Evolutionary conservation across 306 rosid genomes (phyloP), one percentile per base, ranked within the genome.

Genomic region (Cyamopsis tetragonoloba): DNA sequence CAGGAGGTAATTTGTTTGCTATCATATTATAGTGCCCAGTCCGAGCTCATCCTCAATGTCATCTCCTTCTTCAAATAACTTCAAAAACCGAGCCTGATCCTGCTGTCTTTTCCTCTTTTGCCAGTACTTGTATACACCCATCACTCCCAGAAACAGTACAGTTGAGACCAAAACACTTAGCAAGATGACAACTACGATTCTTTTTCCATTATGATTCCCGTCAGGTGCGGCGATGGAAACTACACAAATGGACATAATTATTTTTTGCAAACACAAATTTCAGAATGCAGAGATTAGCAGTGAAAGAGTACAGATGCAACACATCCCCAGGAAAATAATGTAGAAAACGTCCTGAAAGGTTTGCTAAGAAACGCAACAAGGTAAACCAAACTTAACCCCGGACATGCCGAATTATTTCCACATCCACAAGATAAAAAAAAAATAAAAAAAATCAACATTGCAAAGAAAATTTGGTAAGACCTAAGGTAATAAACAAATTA

Each of bases 1-100:
- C 84, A 79, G 31, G 50, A 47, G 42, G 71, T 56, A 66, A 19
- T 58, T 73, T 71, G 67, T 44, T 66, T 14, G 68, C 46, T 57
- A 73, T 86, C 88, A 88, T 47, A 84, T 35, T 12, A 86, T 69
- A 70, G 48, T 82, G 63, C 77, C 91, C 44, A 93, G 88, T 57
- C 84, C 90, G 35, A 93, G 80, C 79, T 88, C 99, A 73, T 93
- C 97, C 44, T 93, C 99, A 20, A 90, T 73, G 63, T 90, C 97
- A 61, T 93, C 97, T 18, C 80, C 93, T 0, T 90, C 99, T 71
- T 93, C 96, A 81, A 93, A 93, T 48, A 93, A 81, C 83, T 90
- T 90, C 49, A 90, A 30, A 73, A 93, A 93, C 76, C 97, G 83
- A 78, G 96, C 95, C 69, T 93, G 99, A 70, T 93, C 99, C 35